Percentiles rank a stretch among this genome's conserved stretches.
Conservation (phyloP, 257 asterid species). For the Jaltomata sinuosa region DNA sequence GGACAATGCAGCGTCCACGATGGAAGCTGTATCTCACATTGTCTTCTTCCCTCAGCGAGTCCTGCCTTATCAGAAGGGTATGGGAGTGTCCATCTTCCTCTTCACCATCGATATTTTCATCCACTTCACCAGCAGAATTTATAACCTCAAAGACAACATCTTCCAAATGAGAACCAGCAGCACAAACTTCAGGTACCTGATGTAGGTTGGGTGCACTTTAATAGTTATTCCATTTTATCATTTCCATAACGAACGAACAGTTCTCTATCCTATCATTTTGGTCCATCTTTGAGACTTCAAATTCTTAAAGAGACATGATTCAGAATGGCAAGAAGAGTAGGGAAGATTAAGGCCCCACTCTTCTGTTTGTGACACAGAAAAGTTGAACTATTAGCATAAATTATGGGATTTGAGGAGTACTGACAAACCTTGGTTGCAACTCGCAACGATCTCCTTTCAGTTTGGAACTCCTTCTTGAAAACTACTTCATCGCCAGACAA, state of each 20-base stretch:
- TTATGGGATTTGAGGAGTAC: neutral
- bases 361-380: neutral
- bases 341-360: no score
- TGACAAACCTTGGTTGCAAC: slow-evolving; percentile 31
- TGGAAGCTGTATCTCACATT: slow-evolving; percentile 34
- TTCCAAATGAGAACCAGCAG: slow-evolving; percentile 47
- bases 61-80: slow-evolving; percentile 33
- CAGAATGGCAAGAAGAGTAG: neutral
- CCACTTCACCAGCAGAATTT: slow-evolving; percentile 42
- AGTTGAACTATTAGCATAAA: neutral
- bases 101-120: slow-evolving; percentile 34
- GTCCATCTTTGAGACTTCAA: neutral
- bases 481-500: slow-evolving; percentile 10
- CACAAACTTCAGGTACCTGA: slow-evolving; percentile 37
- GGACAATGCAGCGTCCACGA: slow-evolving; percentile 46
- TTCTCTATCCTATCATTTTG: neutral
- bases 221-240: neutral
- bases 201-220: neutral
- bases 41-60: slow-evolving; percentile 30
- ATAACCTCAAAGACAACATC: slow-evolving; percentile 41
- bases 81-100: slow-evolving; percentile 44
- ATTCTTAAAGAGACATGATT: neutral
- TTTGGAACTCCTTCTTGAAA: slow-evolving; percentile 22
- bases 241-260: neutral
- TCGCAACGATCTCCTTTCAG: slow-evolving; percentile 38